Percentiles rank a stretch among this genome's conserved stretches.
These are phyloP conservation scores for Pythium folliculosum DNA, from an alignment of 352 stramenopile species.

Conservation along the genomic window DNA sequence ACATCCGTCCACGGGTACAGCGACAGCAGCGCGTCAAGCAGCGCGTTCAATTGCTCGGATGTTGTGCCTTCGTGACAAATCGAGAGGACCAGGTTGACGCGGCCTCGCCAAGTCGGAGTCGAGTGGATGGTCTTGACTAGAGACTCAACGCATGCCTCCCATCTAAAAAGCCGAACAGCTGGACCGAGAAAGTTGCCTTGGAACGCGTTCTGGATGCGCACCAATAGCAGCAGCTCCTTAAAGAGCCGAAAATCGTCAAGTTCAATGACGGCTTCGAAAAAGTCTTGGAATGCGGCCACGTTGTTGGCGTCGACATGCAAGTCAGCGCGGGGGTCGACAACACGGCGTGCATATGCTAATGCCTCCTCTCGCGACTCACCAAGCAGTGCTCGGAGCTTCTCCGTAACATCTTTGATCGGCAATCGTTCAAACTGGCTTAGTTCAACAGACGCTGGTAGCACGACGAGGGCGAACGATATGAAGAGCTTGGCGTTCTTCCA, in stretches of 20 bases:
- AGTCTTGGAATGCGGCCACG: neutral
- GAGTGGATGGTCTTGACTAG: neutral
- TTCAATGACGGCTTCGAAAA: neutral
- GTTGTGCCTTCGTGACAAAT: no score
- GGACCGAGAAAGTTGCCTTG: neutral
- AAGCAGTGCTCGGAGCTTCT: neutral
- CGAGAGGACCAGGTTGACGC: neutral
- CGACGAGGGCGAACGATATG: neutral
- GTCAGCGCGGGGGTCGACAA: neutral
- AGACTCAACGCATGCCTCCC: neutral
- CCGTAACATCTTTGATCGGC: neutral
- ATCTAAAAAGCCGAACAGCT: neutral
- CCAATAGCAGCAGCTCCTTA: neutral
- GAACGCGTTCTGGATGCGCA: neutral
- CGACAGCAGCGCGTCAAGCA: neutral
- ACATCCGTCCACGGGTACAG: neutral
- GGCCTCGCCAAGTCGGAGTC: neutral
- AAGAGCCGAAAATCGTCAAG: neutral
- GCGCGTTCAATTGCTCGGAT: neutral
- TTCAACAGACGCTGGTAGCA: conserved; percentile 1
- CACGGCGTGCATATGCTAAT: neutral
- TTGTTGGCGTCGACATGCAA: neutral
- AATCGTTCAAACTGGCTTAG: neutral
- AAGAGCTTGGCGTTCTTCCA: neutral
- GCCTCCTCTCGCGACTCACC: neutral